A percentile compares a stretch with the other conserved stretches of the same genome.
Evolutionary conservation across 73 alveolate genomes (phyloP).

Genomic region (Blepharisma japonicum): DNA sequence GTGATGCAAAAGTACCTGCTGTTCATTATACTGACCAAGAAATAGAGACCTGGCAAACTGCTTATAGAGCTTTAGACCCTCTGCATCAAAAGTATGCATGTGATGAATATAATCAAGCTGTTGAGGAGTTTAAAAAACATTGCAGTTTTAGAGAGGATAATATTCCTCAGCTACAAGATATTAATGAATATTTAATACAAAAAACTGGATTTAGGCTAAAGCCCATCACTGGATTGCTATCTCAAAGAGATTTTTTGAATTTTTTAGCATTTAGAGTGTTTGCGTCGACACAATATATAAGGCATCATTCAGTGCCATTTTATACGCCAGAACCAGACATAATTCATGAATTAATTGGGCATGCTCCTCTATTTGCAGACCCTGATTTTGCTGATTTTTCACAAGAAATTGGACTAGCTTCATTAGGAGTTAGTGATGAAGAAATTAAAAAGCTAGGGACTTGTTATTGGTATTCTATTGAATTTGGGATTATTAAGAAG

Average conservation of each 20-base stretch:
- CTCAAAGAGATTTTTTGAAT: slow-evolving; percentile 78
- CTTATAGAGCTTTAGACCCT: slow-evolving; percentile 38
- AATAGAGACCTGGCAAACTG: slow-evolving; percentile 45
- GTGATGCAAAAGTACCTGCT: slow-evolving; percentile 51
- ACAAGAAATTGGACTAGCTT: slow-evolving; percentile 76
- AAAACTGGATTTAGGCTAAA: slow-evolving; percentile 69
- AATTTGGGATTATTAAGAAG: slow-evolving; percentile 33
- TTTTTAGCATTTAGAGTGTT: slow-evolving; percentile 76
- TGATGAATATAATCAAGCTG: slow-evolving; percentile 46
- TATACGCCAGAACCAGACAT: slow-evolving; percentile 92
- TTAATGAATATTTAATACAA: slow-evolving; percentile 49
- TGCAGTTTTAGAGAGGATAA: slow-evolving; percentile 48
- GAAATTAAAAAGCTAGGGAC: slow-evolving; percentile 73
- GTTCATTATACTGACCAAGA: slow-evolving; percentile 54
- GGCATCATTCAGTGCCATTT: slow-evolving; percentile 79
- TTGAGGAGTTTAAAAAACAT: slow-evolving; percentile 45
- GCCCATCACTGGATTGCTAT: slow-evolving; percentile 80
- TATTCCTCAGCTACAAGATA: slow-evolving; percentile 72
- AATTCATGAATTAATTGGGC: slow-evolving; percentile 85
- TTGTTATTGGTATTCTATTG: slow-evolving; percentile 80
- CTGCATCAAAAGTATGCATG: slow-evolving; percentile 46
- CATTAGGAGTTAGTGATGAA: slow-evolving; percentile 77
- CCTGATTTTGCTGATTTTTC: slow-evolving; percentile 79
- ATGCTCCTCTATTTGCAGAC: slow-evolving; percentile 87
- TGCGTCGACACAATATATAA: slow-evolving; percentile 42